Percentiles rank a stretch among this genome's conserved stretches.
These are phyloP conservation scores for Psilocybe cyanescens DNA, from an alignment of 768 basidiomycete genomes.

Conservation along the genomic window DNA sequence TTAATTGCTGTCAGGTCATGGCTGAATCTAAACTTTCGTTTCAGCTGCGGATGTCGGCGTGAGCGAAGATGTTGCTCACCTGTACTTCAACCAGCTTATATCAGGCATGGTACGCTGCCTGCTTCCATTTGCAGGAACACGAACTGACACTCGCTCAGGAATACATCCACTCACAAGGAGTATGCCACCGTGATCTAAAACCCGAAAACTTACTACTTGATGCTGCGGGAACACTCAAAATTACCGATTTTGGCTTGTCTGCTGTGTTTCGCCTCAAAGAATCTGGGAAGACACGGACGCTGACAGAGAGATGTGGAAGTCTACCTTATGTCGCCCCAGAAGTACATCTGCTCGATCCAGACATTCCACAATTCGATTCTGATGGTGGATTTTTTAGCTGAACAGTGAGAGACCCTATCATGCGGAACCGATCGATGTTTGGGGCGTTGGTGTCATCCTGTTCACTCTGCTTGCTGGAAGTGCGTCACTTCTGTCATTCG, in stretches of 20 bases:
- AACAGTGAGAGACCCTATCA: conserved; percentile 69
- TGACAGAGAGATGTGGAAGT: conserved; percentile 89
- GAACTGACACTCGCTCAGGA: conserved; percentile 44
- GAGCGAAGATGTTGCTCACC: conserved; percentile 84
- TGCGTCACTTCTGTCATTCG: conserved; percentile 41
- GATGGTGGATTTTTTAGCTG: conserved; percentile 47
- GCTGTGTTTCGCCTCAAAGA: conserved; percentile 88
- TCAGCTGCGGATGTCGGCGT: conserved; percentile 91
- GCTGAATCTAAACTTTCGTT: background rate
- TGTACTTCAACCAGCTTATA: conserved; percentile 87
- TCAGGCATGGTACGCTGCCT: conserved; percentile 72
- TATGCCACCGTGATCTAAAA: conserved; percentile 96
- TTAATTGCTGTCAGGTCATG: background rate
- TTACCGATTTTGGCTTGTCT: conserved; percentile 95
- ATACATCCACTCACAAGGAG: conserved; percentile 87
- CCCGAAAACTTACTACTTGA: conserved; percentile 95
- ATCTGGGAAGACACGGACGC: conserved; percentile 70
- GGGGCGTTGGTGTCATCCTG: conserved; percentile 95
- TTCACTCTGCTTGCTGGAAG: conserved; percentile 92
- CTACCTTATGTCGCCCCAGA: conserved; percentile 95
- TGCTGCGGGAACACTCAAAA: conserved; percentile 82
- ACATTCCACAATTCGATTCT: background rate
- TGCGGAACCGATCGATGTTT: conserved; percentile 94
- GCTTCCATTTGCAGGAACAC: background rate
- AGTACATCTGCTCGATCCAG: conserved; percentile 45